These are phyloP conservation scores for Byssochlamys sp. DNA, from an alignment of 2,329 filamentous ascomycete species.

Conservation along the genomic window DNA sequence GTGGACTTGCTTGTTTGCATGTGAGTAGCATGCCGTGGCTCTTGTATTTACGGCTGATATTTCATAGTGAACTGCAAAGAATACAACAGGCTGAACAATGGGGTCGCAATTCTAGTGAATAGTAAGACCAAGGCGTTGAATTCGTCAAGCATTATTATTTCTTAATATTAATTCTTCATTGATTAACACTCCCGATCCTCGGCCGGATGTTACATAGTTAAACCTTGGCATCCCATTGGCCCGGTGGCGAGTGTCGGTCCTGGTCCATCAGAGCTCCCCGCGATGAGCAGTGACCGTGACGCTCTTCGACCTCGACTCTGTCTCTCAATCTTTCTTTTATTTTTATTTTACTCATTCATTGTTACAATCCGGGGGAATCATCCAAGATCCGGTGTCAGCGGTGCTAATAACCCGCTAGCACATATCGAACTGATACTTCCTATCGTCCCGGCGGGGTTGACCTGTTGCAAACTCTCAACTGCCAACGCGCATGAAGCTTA, in stretches of 20 bases:
- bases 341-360: too few species aligned
- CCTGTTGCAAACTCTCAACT: neutral
- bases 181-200: neutral
- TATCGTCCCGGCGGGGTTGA: neutral
- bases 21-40: too few species aligned
- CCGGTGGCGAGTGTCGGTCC: neutral
- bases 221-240: neutral
- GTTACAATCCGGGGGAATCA: neutral
- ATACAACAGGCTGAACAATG: too few species aligned
- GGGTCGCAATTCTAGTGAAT: too few species aligned
- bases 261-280: neutral
- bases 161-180: too few species aligned
- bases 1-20: too few species aligned
- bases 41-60: too few species aligned
- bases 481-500: neutral
- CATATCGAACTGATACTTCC: neutral
- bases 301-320: neutral
- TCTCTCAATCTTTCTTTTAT: neutral
- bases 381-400: neutral
- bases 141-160: too few species aligned
- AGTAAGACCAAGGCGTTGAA: too few species aligned
- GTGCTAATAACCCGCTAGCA: neutral
- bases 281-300: neutral
- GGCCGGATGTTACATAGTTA: neutral
- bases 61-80: too few species aligned